A percentile compares a stretch with the other conserved stretches of the same genome.
Conservation (phyloP, 208 protist species). For the Blastocrithidia nonstop region DNA sequence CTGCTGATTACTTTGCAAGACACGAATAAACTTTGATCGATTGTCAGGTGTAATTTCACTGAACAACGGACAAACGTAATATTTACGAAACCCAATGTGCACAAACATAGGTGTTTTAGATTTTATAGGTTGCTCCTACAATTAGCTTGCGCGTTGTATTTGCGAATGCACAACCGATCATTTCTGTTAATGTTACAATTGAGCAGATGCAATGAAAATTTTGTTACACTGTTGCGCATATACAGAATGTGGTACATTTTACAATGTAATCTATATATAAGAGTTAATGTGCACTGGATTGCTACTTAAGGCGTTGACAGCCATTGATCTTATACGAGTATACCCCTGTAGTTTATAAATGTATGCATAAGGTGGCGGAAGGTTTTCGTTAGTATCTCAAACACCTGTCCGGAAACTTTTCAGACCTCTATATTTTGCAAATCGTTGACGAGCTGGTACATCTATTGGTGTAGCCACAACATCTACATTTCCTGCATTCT, state of each 20-base stretch:
- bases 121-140: conserved; percentile 66
- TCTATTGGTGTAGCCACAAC: conserved; percentile 78
- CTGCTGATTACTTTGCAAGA: conserved; percentile 68
- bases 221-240: conserved; percentile 17
- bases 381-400: conserved; percentile 72
- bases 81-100: conserved; percentile 82
- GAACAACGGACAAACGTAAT: conserved; percentile 82
- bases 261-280: conserved; percentile 50
- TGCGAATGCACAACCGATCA: conserved; percentile 83
- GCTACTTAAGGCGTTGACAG: conserved; percentile 42
- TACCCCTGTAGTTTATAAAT: conserved; percentile 82
- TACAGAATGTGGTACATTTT: conserved; percentile 30
- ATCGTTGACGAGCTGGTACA: conserved; percentile 70
- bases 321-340: conserved; percentile 50
- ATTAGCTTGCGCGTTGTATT: conserved; percentile 44
- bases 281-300: conserved; percentile 25
- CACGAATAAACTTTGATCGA: conserved; percentile 72
- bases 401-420: conserved; percentile 79
- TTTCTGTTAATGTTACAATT: conserved; percentile 83
- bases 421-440: conserved; percentile 75
- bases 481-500: conserved; percentile 74
- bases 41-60: conserved; percentile 66
- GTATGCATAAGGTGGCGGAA: conserved; percentile 73
- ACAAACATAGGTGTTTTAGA: conserved; percentile 81
- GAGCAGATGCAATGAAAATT: conserved; percentile 65